Percentiles rank a stretch among this genome's conserved stretches.
Conservation (phyloP, 2,329 filamentous ascomycete genomes). For the Aspergillus sojae region DNA sequence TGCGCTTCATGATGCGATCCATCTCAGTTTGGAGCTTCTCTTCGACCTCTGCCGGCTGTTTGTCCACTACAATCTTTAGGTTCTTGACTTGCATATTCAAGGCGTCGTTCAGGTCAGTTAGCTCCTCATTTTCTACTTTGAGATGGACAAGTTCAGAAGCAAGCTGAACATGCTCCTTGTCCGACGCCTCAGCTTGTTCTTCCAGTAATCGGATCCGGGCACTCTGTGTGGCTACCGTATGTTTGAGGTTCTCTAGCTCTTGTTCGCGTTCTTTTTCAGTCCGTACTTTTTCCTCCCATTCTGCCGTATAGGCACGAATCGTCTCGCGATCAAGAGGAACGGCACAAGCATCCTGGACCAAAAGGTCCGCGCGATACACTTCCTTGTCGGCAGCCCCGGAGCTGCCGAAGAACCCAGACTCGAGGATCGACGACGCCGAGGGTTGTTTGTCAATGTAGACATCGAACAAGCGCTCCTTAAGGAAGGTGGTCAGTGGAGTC, state of each 20-base stretch:
- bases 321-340: slow-evolving; percentile 82
- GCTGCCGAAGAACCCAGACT: slow-evolving; percentile 96
- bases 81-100: slow-evolving; percentile 83
- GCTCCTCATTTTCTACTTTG: slow-evolving; percentile 89
- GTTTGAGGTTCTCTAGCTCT: slow-evolving; percentile 74
- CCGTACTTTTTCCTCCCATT: slow-evolving; percentile 93
- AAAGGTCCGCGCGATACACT: slow-evolving; percentile 89
- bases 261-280: slow-evolving; percentile 78
- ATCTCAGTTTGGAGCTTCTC: slow-evolving; percentile 79
- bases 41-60: slow-evolving; percentile 87
- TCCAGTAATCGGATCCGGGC: slow-evolving; percentile 81
- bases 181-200: slow-evolving; percentile 82
- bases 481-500: slow-evolving; percentile 80
- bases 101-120: slow-evolving; percentile 87
- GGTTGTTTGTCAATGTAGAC: slow-evolving; percentile 95
- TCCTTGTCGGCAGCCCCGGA: slow-evolving; percentile 90
- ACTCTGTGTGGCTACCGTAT: slow-evolving; percentile 68
- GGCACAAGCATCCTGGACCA: slow-evolving; percentile 89
- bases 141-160: slow-evolving; percentile 89
- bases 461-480: slow-evolving; percentile 94
- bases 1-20: slow-evolving; percentile 88
- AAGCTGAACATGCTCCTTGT: slow-evolving; percentile 85
- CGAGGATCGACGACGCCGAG: slow-evolving; percentile 87
- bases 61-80: slow-evolving; percentile 82
- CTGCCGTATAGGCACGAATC: slow-evolving; percentile 75